phyloP scores from a whole-genome alignment of 345 rosid genomes.

The Arabis hirsuta region DNA sequence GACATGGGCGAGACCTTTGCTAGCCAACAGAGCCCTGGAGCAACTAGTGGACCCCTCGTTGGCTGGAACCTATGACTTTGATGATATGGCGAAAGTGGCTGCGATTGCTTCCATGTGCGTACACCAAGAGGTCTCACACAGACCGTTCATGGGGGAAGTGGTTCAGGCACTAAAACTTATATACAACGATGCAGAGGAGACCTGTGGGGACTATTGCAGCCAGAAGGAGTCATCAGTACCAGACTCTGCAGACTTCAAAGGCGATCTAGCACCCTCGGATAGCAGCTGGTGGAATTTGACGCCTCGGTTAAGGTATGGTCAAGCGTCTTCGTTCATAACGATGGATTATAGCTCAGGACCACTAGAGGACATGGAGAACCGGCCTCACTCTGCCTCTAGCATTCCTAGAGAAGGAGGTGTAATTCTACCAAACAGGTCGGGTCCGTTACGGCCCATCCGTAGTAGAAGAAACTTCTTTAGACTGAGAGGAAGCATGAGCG shows the following conservation, averaged over 20 bases:
- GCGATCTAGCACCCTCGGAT: slow-evolving; percentile 75
- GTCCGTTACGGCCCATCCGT: slow-evolving; percentile 77
- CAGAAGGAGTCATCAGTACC: slow-evolving; percentile 85
- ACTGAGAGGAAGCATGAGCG: slow-evolving; percentile 90
- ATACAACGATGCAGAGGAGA: slow-evolving; percentile 83
- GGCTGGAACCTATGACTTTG: slow-evolving; percentile 77
- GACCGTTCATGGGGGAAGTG: slow-evolving; percentile 99
- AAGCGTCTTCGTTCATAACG: slow-evolving; percentile 80
- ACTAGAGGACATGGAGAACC: slow-evolving; percentile 65
- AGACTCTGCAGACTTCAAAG: slow-evolving; percentile 72
- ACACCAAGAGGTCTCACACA: slow-evolving; percentile 87
- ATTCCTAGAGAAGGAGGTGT: slow-evolving; percentile 59
- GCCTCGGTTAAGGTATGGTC: slow-evolving; percentile 75
- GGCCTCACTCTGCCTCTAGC: slow-evolving; percentile 67
- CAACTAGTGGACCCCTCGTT: slow-evolving; percentile 83
- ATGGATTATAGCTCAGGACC: slow-evolving; percentile 98
- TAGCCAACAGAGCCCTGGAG: slow-evolving; percentile 79
- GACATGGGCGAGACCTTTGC: slow-evolving; percentile 94
- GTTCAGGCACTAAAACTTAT: slow-evolving; percentile 98
- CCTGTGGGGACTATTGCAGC: slow-evolving; percentile 78
- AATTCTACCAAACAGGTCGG: slow-evolving; percentile 65
- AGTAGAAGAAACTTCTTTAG: slow-evolving; percentile 72
- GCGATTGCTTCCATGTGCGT: slow-evolving; percentile 99
- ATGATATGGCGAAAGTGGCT: slow-evolving; percentile 97
- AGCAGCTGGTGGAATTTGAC: slow-evolving; percentile 98